These are phyloP conservation scores for Aspergillus leporis DNA, from an alignment of 495 filamentous ascomycete species.

Conservation along the genomic window DNA sequence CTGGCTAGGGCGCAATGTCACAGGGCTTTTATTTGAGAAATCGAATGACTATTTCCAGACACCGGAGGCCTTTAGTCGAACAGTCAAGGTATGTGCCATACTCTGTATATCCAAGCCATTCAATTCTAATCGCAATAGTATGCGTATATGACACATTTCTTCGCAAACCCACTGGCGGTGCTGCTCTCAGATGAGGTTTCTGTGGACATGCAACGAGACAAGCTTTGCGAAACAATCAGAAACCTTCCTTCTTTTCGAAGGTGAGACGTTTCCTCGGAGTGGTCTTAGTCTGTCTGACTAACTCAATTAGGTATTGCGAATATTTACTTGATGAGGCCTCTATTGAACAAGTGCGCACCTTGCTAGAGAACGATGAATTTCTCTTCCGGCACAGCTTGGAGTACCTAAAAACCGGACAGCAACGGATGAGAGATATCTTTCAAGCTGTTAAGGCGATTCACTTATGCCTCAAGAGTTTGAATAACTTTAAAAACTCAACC, in stretches of 20 bases:
- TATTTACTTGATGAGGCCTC: constrained; percentile 44
- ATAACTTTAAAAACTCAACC: constrained; percentile 35
- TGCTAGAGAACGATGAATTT: constrained; percentile 55
- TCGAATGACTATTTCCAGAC: constrained; percentile 86
- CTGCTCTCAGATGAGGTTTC: constrained; percentile 49
- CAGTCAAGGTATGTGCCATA: constrained; percentile 67
- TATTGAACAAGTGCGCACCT: constrained; percentile 35
- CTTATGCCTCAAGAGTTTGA: constrained; percentile 41
- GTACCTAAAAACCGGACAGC: constrained; percentile 36
- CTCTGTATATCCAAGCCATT: neutral
- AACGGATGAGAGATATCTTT: constrained; percentile 47
- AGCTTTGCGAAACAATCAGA: constrained; percentile 74
- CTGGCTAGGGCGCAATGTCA: constrained; percentile 69
- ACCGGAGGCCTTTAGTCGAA: constrained; percentile 74
- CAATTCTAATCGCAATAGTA: constrained; percentile 56
- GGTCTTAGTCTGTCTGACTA: constrained; percentile 9
- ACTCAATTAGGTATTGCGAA: constrained; percentile 44
- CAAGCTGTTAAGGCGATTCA: constrained; percentile 48
- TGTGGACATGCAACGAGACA: constrained; percentile 32
- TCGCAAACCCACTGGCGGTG: constrained; percentile 81
- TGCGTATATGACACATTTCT: constrained; percentile 94
- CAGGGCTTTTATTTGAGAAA: constrained; percentile 64
- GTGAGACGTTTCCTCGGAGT: constrained; percentile 33
- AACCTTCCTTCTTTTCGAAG: constrained; percentile 77
- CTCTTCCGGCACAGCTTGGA: constrained; percentile 39